Evolutionary conservation across 2,329 filamentous ascomycete genomes (phyloP).

Genomic region (Didymella keratinophila): DNA sequence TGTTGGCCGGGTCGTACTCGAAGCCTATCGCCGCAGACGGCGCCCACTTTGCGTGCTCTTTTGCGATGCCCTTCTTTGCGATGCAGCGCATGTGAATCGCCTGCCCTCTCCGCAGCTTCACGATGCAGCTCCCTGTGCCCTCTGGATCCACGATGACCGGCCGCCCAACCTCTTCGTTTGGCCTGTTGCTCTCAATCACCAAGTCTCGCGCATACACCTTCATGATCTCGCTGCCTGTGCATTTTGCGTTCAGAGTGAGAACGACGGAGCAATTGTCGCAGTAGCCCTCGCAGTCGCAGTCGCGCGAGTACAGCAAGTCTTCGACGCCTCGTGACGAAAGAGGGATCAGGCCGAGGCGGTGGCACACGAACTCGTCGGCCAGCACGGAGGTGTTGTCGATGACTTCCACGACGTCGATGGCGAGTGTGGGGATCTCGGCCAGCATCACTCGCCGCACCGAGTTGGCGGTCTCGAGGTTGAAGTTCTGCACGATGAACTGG

Average conservation of each 20-base stretch:
- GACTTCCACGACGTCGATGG: constrained; percentile 93
- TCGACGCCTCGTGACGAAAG: constrained; percentile 85
- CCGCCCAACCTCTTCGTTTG: constrained; percentile 77
- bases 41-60: constrained; percentile 98
- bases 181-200: constrained; percentile 72
- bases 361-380: constrained; percentile 93
- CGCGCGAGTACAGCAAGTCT: constrained; percentile 82
- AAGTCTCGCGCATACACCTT: constrained; percentile 93
- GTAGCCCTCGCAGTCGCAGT: constrained; percentile 96
- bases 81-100: constrained; percentile 90
- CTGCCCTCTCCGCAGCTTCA: constrained; percentile 88
- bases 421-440: constrained; percentile 91
- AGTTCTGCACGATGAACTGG: constrained; percentile 89
- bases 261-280: constrained; percentile 91
- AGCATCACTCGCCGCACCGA: constrained; percentile 89
- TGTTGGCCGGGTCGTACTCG: constrained; percentile 98
- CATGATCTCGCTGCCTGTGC: constrained; percentile 86
- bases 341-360: constrained; percentile 89
- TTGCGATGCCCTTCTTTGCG: constrained; percentile 97
- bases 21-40: constrained; percentile 92
- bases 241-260: constrained; percentile 84
- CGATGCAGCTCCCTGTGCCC: constrained; percentile 82
- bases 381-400: constrained; percentile 94
- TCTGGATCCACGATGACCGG: constrained; percentile 87
- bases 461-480: constrained; percentile 92